phyloP scores from a whole-genome alignment of 352 stramenopile species.

The Globisporangium echinulatum region DNA sequence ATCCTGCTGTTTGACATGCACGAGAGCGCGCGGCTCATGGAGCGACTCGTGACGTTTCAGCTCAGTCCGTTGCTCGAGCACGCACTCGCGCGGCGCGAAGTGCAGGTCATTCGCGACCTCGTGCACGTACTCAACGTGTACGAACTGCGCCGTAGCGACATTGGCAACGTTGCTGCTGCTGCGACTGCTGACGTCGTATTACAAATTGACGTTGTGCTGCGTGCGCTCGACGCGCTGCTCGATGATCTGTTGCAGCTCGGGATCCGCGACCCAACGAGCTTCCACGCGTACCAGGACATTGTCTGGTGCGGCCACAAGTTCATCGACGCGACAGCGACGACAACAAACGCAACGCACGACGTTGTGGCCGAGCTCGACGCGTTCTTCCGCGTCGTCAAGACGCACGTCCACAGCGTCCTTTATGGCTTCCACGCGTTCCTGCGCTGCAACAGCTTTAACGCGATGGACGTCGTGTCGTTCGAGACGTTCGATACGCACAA shows the following conservation, averaged over 20 bases:
- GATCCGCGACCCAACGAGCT: constrained; percentile 53
- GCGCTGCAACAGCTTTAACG: constrained; percentile 74
- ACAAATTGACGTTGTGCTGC: constrained; percentile 29
- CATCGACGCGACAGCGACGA: constrained; percentile 8
- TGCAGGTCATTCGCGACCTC: constrained; percentile 49
- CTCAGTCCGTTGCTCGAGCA: constrained; percentile 74
- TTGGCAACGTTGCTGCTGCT: background rate
- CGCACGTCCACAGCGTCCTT: constrained; percentile 58
- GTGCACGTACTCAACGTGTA: constrained; percentile 55
- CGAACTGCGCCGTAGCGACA: constrained; percentile 10
- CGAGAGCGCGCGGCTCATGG: constrained; percentile 53
- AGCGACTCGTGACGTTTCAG: constrained; percentile 72
- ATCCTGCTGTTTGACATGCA: constrained; percentile 83
- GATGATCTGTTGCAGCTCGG: constrained; percentile 44
- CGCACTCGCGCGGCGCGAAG: constrained; percentile 51
- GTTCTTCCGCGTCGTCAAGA: constrained; percentile 51
- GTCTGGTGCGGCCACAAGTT: constrained; percentile 80
- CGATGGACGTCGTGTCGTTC: constrained; percentile 61
- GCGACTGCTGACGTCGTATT: constrained; percentile 1
- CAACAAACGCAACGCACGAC: constrained; percentile 10
- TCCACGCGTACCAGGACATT: constrained; percentile 79
- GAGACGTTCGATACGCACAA: constrained; percentile 70
- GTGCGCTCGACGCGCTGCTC: constrained; percentile 44
- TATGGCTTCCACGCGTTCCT: constrained; percentile 76
- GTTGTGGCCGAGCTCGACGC: constrained; percentile 26